Percentiles rank a stretch among this genome's conserved stretches.
Conservation (phyloP, 2,329 filamentous ascomycete genomes). For the Xylariales sp. region DNA sequence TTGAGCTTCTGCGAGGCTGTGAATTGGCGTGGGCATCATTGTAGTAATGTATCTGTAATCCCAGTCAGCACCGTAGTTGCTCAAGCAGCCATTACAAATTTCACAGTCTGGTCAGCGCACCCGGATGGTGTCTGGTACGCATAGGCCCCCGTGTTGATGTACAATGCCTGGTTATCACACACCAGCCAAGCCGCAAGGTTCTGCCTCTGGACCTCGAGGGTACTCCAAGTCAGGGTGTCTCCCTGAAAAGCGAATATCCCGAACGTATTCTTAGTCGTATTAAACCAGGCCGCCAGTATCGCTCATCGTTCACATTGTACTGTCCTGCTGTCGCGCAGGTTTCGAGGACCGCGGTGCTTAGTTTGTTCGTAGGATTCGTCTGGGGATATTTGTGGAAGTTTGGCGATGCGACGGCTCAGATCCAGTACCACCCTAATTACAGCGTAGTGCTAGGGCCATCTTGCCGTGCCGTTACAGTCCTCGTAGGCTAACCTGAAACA, state of each 20-base stretch:
- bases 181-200: constrained; percentile 57
- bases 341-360: constrained; percentile 46
- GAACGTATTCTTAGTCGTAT: constrained; percentile 44
- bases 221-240: constrained; percentile 53
- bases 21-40: constrained; percentile 30
- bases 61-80: no score
- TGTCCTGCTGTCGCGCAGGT: constrained; percentile 51
- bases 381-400: constrained; percentile 55
- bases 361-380: constrained; percentile 36
- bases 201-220: constrained; percentile 41
- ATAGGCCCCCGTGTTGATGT: constrained; percentile 56
- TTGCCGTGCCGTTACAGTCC: background rate
- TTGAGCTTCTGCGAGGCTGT: no score
- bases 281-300: constrained; percentile 47
- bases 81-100: no score
- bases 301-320: constrained; percentile 50
- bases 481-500: no score
- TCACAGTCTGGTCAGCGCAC: constrained; percentile 54
- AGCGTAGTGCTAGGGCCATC: constrained; percentile 29
- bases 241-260: constrained; percentile 54
- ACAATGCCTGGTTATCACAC: constrained; percentile 45
- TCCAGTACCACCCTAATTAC: constrained; percentile 49
- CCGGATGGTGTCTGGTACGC: constrained; percentile 52
- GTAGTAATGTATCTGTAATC: constrained; percentile 40
- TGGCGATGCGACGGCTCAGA: constrained; percentile 51